phyloP scores from a whole-genome alignment of 2,329 filamentous ascomycete genomes.

The Periconia sp. region DNA sequence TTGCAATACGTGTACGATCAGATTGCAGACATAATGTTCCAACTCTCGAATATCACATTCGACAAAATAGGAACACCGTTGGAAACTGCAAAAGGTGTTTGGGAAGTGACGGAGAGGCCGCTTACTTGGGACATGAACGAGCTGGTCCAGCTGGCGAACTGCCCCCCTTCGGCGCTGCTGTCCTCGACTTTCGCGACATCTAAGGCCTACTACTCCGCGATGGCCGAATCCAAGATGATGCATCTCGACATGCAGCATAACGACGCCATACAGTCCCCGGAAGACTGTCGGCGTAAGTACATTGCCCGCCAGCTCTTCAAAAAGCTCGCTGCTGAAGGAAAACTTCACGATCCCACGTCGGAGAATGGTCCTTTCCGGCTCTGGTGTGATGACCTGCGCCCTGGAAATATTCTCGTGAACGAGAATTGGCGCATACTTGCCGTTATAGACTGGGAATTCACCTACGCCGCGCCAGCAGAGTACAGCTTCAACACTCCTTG shows the following conservation, averaged over 20 bases:
- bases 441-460: slow-evolving; percentile 46
- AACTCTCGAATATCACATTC: slow-evolving; percentile 41
- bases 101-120: slow-evolving; percentile 27
- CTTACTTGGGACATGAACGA: slow-evolving; percentile 10
- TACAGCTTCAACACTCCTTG: slow-evolving; percentile 31
- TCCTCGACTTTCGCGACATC: slow-evolving; percentile 1
- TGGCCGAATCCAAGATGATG: slow-evolving; percentile 48
- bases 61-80: slow-evolving; percentile 40
- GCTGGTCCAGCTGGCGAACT: slow-evolving; percentile 1
- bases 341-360: no score
- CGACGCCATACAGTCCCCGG: slow-evolving; percentile 19
- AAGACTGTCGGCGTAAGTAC: no score
- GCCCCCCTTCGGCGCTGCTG: background rate
- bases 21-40: slow-evolving; percentile 46
- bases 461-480: slow-evolving; percentile 43
- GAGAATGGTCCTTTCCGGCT: slow-evolving; percentile 11
- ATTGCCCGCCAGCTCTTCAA: background rate
- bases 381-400: slow-evolving; percentile 44
- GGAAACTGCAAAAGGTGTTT: slow-evolving; percentile 23
- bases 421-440: slow-evolving; percentile 36
- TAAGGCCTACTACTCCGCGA: slow-evolving; percentile 1
- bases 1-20: slow-evolving; percentile 37
- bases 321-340: slow-evolving; percentile 22
- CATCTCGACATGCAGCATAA: slow-evolving; percentile 46
- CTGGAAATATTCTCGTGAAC: slow-evolving; percentile 43